Evolutionary conservation across 2,329 filamentous ascomycete genomes (phyloP).

Genomic region (Tolypocladium tundrense): DNA sequence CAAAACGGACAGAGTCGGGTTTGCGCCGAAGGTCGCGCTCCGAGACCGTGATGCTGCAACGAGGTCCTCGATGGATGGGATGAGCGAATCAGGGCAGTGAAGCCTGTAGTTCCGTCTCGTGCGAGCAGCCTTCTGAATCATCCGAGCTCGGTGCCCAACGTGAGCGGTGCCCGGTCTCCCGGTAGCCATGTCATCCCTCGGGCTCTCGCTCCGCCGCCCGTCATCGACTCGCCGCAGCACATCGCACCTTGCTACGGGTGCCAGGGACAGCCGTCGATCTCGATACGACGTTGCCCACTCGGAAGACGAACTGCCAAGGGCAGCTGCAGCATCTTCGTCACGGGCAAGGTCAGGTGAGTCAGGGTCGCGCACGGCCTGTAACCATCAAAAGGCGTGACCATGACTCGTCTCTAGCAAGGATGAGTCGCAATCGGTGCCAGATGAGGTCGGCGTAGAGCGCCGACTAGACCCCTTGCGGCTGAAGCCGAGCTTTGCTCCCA

Average conservation of each 20-base stretch:
- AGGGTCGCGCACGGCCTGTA: conserved; percentile 40
- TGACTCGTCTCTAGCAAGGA: conserved; percentile 23
- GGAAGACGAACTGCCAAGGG: neutral
- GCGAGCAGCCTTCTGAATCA: too few species aligned
- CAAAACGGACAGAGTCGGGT: neutral
- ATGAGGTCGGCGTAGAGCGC: conserved; percentile 32
- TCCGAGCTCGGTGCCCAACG: too few species aligned
- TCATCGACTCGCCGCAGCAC: too few species aligned
- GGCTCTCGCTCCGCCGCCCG: too few species aligned
- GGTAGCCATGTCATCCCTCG: conserved; percentile 33
- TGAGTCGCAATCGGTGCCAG: conserved; percentile 25
- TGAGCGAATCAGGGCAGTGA: neutral
- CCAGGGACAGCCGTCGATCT: conserved; percentile 10
- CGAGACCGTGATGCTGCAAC: neutral
- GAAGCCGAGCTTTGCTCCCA: conserved; percentile 50
- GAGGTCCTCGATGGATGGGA: neutral
- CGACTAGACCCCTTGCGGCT: conserved; percentile 40
- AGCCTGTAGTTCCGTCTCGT: neutral
- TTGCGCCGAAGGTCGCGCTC: neutral
- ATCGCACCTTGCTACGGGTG: too few species aligned
- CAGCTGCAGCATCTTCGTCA: neutral
- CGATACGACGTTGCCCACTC: conserved; percentile 34
- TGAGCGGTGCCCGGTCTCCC: too few species aligned
- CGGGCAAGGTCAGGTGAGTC: neutral
- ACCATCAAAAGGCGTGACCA: conserved; percentile 41